Evolutionary conservation across 2,329 filamentous ascomycete species (phyloP).

Genomic region (Alternaria gansuensis): DNA sequence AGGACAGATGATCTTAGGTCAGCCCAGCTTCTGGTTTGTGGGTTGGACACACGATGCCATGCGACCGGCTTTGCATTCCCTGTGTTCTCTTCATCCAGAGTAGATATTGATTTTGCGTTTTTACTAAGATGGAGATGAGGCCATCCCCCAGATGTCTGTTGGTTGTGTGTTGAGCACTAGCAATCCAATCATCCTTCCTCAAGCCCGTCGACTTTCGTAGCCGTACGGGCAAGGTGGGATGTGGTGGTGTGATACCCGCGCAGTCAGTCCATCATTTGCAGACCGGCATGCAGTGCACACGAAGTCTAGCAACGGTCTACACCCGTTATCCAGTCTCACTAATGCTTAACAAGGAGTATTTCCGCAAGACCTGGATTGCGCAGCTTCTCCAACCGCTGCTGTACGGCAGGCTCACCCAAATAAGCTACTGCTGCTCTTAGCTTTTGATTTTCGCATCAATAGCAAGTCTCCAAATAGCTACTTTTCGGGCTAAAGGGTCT

Average conservation of each 20-base stretch:
- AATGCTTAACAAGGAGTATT: slow-evolving; percentile 5
- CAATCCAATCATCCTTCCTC: background rate
- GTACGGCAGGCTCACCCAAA: slow-evolving; percentile 4
- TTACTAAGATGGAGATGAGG: background rate
- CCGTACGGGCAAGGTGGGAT: background rate
- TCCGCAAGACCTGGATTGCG: background rate
- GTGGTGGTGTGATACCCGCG: too few species aligned
- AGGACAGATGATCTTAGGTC: background rate
- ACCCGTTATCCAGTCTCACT: background rate
- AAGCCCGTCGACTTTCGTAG: background rate
- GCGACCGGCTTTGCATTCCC: background rate
- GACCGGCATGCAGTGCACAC: background rate
- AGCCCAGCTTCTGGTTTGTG: background rate
- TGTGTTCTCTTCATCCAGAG: background rate
- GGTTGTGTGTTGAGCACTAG: background rate
- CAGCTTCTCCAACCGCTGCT: background rate
- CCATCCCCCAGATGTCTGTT: background rate
- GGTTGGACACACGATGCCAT: background rate
- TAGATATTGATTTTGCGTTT: background rate
- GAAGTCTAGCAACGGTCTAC: slow-evolving; percentile 1
- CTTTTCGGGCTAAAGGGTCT: slow-evolving; percentile 8
- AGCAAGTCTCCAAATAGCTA: slow-evolving; percentile 12
- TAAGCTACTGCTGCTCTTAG: background rate
- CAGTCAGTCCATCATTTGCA: background rate
- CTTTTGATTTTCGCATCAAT: slow-evolving; percentile 19